Evolutionary conservation across 2,329 filamentous ascomycete species (phyloP).

Genomic region (Zopfia rhizophila): DNA sequence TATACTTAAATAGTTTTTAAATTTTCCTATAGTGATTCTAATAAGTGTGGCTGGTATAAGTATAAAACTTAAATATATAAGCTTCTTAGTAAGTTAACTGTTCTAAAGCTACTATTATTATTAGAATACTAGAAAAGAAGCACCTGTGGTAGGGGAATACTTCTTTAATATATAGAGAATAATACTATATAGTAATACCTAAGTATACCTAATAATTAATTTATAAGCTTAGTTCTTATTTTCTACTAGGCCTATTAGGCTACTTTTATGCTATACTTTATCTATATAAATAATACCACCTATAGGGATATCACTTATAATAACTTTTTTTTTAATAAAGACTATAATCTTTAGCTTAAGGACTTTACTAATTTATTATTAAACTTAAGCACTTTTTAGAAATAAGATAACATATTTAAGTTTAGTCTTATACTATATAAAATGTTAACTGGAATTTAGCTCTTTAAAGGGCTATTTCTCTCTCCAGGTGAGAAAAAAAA

Average conservation of each 20-base stretch:
- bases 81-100: no score
- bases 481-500: not conserved
- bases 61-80: constrained; percentile 6
- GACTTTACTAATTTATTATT: constrained; percentile 4
- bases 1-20: constrained; percentile 6
- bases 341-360: constrained; percentile 3
- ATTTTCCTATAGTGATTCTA: constrained; percentile 4
- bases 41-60: constrained; percentile 6
- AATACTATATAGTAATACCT: no score
- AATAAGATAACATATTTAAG: constrained; percentile 2
- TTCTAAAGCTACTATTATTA: no score
- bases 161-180: no score
- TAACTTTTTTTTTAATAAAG: constrained; percentile 9
- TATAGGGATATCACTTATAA: constrained; percentile 5
- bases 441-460: constrained; percentile 5
- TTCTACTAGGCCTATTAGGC: constrained; percentile 2
- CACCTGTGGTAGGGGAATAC: no score
- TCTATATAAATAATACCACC: constrained; percentile 2
- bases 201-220: no score
- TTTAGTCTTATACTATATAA: constrained; percentile 6
- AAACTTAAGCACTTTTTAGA: not conserved
- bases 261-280: constrained; percentile 1
- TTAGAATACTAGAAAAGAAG: no score
- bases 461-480: constrained; percentile 3
- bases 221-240: no score